Evolutionary conservation across 306 rosid genomes (phyloP).

Genomic region (Cucumis melo): DNA sequence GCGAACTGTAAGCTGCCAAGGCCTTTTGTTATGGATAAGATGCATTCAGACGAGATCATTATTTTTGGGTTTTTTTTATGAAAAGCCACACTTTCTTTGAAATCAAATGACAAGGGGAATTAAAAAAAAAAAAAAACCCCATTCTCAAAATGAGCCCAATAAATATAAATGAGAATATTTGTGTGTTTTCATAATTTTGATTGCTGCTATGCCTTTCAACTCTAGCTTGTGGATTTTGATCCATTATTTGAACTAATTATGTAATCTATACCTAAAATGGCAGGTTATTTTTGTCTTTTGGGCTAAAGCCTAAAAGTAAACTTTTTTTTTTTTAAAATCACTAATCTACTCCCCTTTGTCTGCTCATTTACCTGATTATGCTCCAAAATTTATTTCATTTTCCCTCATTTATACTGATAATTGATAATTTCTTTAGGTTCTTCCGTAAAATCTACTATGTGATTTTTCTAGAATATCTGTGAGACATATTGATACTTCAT

Average conservation of each 20-base stretch:
- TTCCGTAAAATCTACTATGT: not conserved
- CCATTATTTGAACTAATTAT: not conserved
- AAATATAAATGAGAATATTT: not conserved
- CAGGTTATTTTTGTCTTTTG: not conserved
- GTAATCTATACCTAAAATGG: not conserved
- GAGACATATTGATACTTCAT: not conserved
- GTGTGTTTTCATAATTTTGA: not conserved
- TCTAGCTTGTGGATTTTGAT: not conserved
- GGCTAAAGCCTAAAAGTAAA: not conserved
- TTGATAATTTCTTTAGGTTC: not conserved
- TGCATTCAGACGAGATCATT: not conserved
- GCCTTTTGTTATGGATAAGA: not conserved
- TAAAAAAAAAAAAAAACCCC: not conserved
- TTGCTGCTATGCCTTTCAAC: not conserved
- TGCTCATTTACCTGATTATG: not conserved
- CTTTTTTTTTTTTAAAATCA: not conserved
- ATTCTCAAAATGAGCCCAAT: not conserved
- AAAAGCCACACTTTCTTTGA: not conserved
- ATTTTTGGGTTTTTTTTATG: not conserved
- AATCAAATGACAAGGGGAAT: not conserved
- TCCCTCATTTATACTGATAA: not conserved
- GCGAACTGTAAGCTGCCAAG: slow-evolving; percentile 43
- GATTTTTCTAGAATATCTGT: not conserved
- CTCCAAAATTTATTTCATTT: not conserved
- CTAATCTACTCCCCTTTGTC: not conserved